phyloP scores from a whole-genome alignment of 2,329 filamentous ascomycete species.

The Phoma herbarum region DNA sequence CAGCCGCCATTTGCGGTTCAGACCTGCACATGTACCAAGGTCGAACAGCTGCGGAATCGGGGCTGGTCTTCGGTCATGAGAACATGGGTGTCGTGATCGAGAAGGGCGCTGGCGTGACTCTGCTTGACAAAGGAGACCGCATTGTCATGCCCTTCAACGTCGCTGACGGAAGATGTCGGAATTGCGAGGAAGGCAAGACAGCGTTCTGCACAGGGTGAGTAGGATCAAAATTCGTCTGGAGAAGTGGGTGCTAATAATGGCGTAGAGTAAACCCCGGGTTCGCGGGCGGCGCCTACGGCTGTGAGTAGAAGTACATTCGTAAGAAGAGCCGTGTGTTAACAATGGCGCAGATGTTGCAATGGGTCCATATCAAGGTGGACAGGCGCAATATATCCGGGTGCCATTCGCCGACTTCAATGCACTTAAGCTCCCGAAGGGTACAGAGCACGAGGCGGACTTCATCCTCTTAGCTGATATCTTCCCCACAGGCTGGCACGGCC shows the following conservation, averaged over 20 bases:
- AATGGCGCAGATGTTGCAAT: conserved; percentile 65
- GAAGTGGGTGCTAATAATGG: neutral
- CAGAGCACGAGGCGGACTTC: conserved; percentile 69
- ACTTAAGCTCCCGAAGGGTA: conserved; percentile 67
- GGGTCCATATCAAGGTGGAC: conserved; percentile 65
- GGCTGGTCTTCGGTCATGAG: conserved; percentile 70
- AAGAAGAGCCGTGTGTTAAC: neutral
- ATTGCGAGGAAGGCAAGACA: conserved; percentile 71
- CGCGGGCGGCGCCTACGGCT: conserved; percentile 67
- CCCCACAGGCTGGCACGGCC: conserved; percentile 64
- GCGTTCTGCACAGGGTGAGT: conserved; percentile 68
- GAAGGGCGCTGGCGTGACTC: conserved; percentile 65
- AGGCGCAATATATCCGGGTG: conserved; percentile 71
- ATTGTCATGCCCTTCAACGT: conserved; percentile 72
- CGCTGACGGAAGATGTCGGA: conserved; percentile 61
- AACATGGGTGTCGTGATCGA: conserved; percentile 68
- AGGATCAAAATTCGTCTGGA: too few relatives aligned
- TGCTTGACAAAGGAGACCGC: conserved; percentile 69
- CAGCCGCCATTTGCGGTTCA: conserved; percentile 66
- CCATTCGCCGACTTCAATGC: conserved; percentile 75
- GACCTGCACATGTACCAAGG: conserved; percentile 70
- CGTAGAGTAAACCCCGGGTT: conserved; percentile 64
- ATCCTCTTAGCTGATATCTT: conserved; percentile 62
- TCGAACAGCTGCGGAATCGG: conserved; percentile 67
- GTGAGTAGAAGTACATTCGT: conserved; percentile 63